phyloP scores from a whole-genome alignment of 2,329 filamentous ascomycete genomes.

The Penicillium corylophilum region DNA sequence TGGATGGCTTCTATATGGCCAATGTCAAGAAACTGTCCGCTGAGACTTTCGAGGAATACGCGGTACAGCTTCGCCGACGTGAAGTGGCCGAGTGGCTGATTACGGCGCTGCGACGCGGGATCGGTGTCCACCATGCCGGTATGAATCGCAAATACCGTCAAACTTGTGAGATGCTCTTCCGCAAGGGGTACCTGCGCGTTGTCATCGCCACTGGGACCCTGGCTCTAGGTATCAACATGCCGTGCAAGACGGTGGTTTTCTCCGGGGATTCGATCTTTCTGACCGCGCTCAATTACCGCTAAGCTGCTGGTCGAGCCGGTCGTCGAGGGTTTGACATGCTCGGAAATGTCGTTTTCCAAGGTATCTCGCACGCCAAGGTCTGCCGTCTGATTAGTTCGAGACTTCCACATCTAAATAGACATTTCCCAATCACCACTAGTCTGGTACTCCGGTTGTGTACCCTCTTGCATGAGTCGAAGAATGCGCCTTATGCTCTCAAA shows the following conservation, averaged over 20 bases:
- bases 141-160: slow-evolving; percentile 77
- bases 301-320: slow-evolving; percentile 74
- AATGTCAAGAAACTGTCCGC: too few relatives aligned
- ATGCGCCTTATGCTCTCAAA: slow-evolving; percentile 60
- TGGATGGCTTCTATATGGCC: too few relatives aligned
- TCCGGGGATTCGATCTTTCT: slow-evolving; percentile 70
- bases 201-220: slow-evolving; percentile 75
- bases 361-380: slow-evolving; percentile 60
- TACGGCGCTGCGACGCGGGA: slow-evolving; percentile 62
- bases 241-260: slow-evolving; percentile 79
- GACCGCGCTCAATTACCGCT: slow-evolving; percentile 73
- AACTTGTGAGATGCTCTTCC: slow-evolving; percentile 43
- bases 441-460: slow-evolving; percentile 68
- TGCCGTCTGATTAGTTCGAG: slow-evolving; percentile 70
- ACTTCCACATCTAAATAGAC: slow-evolving; percentile 71
- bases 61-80: too few relatives aligned
- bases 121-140: slow-evolving; percentile 76
- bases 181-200: slow-evolving; percentile 67
- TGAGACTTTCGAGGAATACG: too few relatives aligned
- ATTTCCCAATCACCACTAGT: slow-evolving; percentile 75
- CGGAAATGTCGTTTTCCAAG: slow-evolving; percentile 77
- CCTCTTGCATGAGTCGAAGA: slow-evolving; percentile 64
- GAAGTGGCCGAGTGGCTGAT: slow-evolving; percentile 52
- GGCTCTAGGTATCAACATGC: slow-evolving; percentile 78
- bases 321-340: slow-evolving; percentile 77